These are phyloP conservation scores for Glarea lozoyensis DNA, from an alignment of 495 filamentous ascomycete genomes.

Conservation along the genomic window DNA sequence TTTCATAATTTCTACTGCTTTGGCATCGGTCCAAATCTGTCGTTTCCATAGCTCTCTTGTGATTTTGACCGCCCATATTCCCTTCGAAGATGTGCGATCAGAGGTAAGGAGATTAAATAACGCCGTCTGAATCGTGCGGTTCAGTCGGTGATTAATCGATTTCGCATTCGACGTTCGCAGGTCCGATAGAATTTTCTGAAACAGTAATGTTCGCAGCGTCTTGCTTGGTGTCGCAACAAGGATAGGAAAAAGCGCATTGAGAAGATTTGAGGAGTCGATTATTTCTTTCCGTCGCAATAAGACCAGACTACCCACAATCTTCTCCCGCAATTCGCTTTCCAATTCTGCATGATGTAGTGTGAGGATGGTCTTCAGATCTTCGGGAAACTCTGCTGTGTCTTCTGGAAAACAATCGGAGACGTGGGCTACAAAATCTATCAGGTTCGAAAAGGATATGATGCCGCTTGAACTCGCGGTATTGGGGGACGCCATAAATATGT, in stretches of 20 bases:
- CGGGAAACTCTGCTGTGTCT: slow-evolving; percentile 65
- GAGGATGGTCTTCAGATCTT: slow-evolving; percentile 73
- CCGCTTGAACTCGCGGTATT: slow-evolving; percentile 65
- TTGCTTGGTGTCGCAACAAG: slow-evolving; percentile 82
- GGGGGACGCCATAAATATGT: slow-evolving; percentile 81
- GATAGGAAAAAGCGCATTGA: slow-evolving; percentile 89
- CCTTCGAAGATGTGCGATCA: slow-evolving; percentile 74
- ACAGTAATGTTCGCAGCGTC: slow-evolving; percentile 70
- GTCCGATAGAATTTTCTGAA: slow-evolving; percentile 86
- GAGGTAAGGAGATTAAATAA: slow-evolving; percentile 83
- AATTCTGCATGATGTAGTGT: slow-evolving; percentile 71
- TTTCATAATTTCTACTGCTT: slow-evolving; percentile 91
- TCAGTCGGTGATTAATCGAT: slow-evolving; percentile 80
- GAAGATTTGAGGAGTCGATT: slow-evolving; percentile 69
- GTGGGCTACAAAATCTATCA: slow-evolving; percentile 85
- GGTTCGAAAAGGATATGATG: slow-evolving; percentile 69
- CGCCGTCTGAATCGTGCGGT: slow-evolving; percentile 84
- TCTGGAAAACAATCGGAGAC: slow-evolving; percentile 88
- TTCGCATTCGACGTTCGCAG: slow-evolving; percentile 78
- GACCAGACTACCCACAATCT: slow-evolving; percentile 85
- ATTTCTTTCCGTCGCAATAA: slow-evolving; percentile 85
- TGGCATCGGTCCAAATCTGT: slow-evolving; percentile 80
- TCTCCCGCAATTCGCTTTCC: slow-evolving; percentile 77
- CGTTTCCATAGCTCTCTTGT: slow-evolving; percentile 83
- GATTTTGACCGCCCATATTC: slow-evolving; percentile 88